Percentiles rank a stretch among this genome's conserved stretches.
Evolutionary conservation across 2,329 filamentous ascomycete genomes (phyloP).

Genomic region (Calonectria multiphialidica): DNA sequence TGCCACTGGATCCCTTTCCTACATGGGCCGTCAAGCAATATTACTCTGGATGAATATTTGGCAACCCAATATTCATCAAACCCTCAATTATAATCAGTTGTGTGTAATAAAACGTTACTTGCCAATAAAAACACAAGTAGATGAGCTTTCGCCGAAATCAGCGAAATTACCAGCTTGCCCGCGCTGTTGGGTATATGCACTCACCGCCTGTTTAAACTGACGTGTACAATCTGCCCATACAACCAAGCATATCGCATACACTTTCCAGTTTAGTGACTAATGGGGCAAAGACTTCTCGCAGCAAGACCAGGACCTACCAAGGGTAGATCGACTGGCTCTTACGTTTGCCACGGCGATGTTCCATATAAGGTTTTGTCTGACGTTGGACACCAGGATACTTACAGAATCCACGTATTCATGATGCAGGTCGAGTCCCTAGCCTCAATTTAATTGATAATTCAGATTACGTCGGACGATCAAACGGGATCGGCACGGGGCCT

Average conservation of each 20-base stretch:
- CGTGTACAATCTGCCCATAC: neutral
- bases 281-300: neutral
- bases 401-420: constrained; percentile 19
- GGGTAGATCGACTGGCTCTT: neutral
- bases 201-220: constrained; percentile 1
- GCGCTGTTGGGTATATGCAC: constrained; percentile 18
- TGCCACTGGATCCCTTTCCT: constrained; percentile 20
- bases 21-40: constrained; percentile 22
- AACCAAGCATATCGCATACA: neutral
- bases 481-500: constrained; percentile 14
- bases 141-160: constrained; percentile 19
- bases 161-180: constrained; percentile 19
- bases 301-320: neutral
- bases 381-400: constrained; percentile 17
- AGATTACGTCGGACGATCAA: constrained; percentile 20
- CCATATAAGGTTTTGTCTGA: constrained; percentile 11
- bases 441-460: neutral
- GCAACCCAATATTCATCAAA: constrained; percentile 14
- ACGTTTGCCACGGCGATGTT: neutral
- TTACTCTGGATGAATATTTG: constrained; percentile 11
- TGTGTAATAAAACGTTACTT: neutral
- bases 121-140: constrained; percentile 11
- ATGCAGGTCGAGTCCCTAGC: neutral
- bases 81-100: constrained; percentile 20
- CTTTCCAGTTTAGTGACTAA: neutral